A percentile compares a stretch with the other conserved stretches of the same genome.
Evolutionary conservation across 805 yeast species (phyloP).

Genomic region (Dipodascopsis uninucleata): DNA sequence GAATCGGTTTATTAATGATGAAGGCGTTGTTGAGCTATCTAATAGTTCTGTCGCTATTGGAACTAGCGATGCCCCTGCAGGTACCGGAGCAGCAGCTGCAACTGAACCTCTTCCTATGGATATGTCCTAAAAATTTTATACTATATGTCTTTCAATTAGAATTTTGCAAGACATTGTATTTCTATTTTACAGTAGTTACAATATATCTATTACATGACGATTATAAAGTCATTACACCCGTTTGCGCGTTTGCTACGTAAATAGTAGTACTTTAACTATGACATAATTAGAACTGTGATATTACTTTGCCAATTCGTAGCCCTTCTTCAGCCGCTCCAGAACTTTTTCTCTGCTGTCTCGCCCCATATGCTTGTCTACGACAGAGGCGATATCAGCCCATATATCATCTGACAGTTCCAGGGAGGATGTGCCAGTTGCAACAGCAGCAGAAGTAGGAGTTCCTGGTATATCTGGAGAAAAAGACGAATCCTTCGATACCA

Average conservation of each 20-base stretch:
- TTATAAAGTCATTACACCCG: too few species aligned
- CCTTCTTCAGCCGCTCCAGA: conserved; percentile 12
- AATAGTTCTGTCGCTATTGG: conserved; percentile 4
- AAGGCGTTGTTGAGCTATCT: conserved; percentile 43
- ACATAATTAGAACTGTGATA: too few species aligned
- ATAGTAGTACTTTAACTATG: too few species aligned
- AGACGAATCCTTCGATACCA: conserved; percentile 17
- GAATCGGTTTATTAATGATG: conserved; percentile 69
- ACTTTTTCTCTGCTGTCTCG: conserved; percentile 8
- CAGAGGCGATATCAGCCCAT: conserved; percentile 12
- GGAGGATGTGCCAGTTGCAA: neutral
- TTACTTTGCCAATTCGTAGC: conserved; percentile 8
- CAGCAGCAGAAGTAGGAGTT: neutral
- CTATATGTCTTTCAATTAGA: neutral
- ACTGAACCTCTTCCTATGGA: conserved; percentile 12
- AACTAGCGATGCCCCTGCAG: too few species aligned
- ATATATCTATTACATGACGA: too few species aligned
- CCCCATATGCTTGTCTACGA: conserved; percentile 10
- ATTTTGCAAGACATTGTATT: too few species aligned
- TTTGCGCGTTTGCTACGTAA: too few species aligned
- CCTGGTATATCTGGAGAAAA: conserved; percentile 9
- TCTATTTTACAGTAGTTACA: too few species aligned
- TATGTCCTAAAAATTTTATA: neutral
- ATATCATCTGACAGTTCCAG: conserved; percentile 3
- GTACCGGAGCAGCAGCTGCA: conserved; percentile 12